Conservation (phyloP, 441 rosid species). For the Kokia cookei region DNA sequence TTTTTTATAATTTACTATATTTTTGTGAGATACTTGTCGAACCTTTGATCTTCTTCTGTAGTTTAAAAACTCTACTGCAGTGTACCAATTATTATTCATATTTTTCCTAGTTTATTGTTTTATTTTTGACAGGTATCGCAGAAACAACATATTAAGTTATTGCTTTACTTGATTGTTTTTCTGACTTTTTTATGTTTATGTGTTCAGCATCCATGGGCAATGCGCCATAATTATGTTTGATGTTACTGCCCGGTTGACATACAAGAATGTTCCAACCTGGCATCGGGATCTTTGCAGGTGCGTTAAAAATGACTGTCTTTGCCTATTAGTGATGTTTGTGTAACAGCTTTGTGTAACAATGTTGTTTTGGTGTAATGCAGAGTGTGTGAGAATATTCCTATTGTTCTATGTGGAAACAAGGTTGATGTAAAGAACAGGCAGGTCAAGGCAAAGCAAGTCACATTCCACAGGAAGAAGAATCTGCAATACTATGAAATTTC, state of each 20-base stretch:
- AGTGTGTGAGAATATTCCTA: slow-evolving; percentile 84
- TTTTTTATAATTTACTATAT: no score
- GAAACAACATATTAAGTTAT: neutral
- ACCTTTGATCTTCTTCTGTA: no score
- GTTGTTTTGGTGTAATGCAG: slow-evolving; percentile 18
- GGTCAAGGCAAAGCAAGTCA: slow-evolving; percentile 93
- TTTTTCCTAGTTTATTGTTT: no score
- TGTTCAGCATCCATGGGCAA: slow-evolving; percentile 80
- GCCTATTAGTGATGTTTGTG: neutral
- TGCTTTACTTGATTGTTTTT: neutral
- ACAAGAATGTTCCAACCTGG: slow-evolving; percentile 91
- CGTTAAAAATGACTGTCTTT: neutral
- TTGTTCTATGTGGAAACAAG: slow-evolving; percentile 80
- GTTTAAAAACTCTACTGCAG: no score
- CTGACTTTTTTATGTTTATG: neutral
- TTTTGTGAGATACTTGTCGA: no score
- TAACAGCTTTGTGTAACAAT: neutral
- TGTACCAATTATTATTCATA: no score
- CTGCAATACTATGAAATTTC: slow-evolving; percentile 81
- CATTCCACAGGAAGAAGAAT: slow-evolving; percentile 90
- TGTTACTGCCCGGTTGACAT: slow-evolving; percentile 79
- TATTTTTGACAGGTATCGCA: neutral
- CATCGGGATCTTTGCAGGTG: slow-evolving; percentile 89
- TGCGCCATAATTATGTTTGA: slow-evolving; percentile 93
- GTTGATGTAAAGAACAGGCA: slow-evolving; percentile 91